Evolutionary conservation across 208 protist species (phyloP).

Genomic region (Trypanosoma avium): DNA sequence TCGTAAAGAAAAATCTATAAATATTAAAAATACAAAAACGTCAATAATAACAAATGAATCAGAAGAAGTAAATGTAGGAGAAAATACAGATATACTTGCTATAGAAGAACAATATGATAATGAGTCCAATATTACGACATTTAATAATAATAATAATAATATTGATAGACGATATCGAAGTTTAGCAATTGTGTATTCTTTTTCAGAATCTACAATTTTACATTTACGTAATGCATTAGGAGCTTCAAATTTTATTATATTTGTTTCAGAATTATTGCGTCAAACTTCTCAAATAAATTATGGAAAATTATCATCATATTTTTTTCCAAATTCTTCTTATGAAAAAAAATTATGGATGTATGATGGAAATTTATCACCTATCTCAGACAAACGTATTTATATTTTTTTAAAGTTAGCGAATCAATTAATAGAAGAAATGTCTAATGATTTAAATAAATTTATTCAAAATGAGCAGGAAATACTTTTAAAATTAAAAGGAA

Average conservation of each 20-base stretch:
- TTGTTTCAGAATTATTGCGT: slow-evolving; percentile 20
- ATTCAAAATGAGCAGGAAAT: slow-evolving; percentile 5
- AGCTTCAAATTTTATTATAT: slow-evolving; percentile 21
- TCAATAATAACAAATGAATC: not conserved
- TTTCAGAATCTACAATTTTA: slow-evolving; percentile 16
- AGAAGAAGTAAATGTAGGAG: not conserved
- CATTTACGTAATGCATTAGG: slow-evolving; percentile 20
- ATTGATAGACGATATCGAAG: not conserved
- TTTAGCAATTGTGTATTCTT: slow-evolving; percentile 21
- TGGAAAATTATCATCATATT: not conserved
- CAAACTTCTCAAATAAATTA: not conserved
- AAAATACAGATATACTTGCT: not conserved
- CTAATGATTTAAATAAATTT: slow-evolving; percentile 19
- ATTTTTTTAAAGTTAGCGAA: slow-evolving; percentile 16
- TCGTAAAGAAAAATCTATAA: no score
- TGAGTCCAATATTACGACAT: not conserved
- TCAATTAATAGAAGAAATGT: slow-evolving; percentile 27
- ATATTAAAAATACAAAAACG: not conserved
- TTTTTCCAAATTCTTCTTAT: not conserved
- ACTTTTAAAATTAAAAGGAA: not conserved
- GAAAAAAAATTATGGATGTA: slow-evolving; percentile 12
- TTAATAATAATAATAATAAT: not conserved
- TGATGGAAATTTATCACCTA: slow-evolving; percentile 19
- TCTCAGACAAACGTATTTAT: slow-evolving; percentile 13
- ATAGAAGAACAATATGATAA: not conserved